phyloP scores from a whole-genome alignment of 2,329 filamentous ascomycete genomes.

The Neofusicoccum ribis region DNA sequence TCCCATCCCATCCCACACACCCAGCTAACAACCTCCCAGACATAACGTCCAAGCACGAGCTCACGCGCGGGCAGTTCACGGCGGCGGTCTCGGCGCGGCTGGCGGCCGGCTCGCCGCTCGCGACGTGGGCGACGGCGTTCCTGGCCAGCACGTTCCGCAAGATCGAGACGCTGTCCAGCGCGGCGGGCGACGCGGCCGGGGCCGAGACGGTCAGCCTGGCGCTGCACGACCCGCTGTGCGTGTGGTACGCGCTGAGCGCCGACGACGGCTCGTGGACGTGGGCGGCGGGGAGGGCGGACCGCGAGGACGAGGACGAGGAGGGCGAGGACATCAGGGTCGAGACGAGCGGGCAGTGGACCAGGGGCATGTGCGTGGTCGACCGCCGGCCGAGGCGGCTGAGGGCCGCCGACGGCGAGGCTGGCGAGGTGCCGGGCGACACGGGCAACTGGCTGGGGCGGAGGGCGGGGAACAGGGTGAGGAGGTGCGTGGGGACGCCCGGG shows the following conservation, averaged over 20 bases:
- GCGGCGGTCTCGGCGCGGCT: conserved; percentile 29
- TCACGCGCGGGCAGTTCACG: conserved; percentile 43
- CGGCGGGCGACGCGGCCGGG: conserved; percentile 32
- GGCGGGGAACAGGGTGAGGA: conserved; percentile 77
- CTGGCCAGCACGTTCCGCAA: conserved; percentile 48
- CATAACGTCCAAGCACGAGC: conserved; percentile 46
- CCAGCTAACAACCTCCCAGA: conserved; percentile 28
- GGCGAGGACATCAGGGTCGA: conserved; percentile 84
- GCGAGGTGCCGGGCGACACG: conserved; percentile 67
- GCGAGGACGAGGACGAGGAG: conserved; percentile 33
- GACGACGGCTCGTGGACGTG: not conserved
- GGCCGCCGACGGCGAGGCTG: conserved; percentile 32
- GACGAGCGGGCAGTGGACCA: conserved; percentile 89
- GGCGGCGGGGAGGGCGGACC: not conserved
- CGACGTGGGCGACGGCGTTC: conserved; percentile 48
- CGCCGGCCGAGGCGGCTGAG: conserved; percentile 61
- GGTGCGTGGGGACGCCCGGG: conserved; percentile 70
- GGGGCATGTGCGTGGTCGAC: conserved; percentile 87
- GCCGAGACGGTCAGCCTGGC: conserved; percentile 41
- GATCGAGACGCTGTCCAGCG: conserved; percentile 38
- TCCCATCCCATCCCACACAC: not conserved
- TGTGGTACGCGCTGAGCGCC: conserved; percentile 36
- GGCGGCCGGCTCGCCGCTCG: conserved; percentile 41
- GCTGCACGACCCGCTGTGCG: conserved; percentile 48
- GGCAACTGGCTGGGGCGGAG: conserved; percentile 71